Conservation (phyloP, 257 asterid species). For the Nicotiana tabacum region DNA sequence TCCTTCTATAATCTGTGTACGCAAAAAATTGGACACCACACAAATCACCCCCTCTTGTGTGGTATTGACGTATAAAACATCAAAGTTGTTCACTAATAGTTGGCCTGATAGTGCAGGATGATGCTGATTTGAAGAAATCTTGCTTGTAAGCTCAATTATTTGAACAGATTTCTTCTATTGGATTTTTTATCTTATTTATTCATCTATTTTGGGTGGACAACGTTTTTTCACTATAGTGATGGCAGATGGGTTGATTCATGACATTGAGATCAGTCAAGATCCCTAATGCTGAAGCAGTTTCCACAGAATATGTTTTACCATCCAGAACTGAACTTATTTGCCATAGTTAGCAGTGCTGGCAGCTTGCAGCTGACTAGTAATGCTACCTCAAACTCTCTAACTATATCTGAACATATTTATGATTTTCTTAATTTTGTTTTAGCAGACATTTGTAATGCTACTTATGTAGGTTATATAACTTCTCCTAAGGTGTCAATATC, state of each 20-base stretch:
- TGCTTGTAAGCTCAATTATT: conserved; percentile 52
- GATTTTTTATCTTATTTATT: conserved; percentile 19
- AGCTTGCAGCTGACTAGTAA: conserved; percentile 31
- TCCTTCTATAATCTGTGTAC: too few relatives aligned
- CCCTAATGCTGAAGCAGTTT: conserved; percentile 52
- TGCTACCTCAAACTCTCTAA: conserved; percentile 41
- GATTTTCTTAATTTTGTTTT: not conserved
- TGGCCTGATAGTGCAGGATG: conserved; percentile 66
- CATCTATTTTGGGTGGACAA: conserved; percentile 22
- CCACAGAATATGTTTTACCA: conserved; percentile 60
- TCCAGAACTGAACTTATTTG: conserved; percentile 48
- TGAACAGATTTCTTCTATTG: conserved; percentile 15
- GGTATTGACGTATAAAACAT: too few relatives aligned
- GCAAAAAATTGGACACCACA: too few relatives aligned
- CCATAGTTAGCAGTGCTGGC: conserved; percentile 48
- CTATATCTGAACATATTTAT: not conserved
- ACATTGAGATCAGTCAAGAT: conserved; percentile 80
- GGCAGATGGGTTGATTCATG: conserved; percentile 78
- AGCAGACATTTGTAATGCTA: not conserved
- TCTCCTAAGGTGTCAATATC: conserved; percentile 80
- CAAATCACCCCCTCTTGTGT: too few relatives aligned
- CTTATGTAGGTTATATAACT: conserved; percentile 33
- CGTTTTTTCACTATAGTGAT: conserved; percentile 51
- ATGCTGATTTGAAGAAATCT: conserved; percentile 46
- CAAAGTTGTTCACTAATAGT: conserved; percentile 48